Percentiles rank a stretch among this genome's conserved stretches.
These are phyloP conservation scores for Fraxinus americana DNA, from an alignment of 257 asterid species.

Conservation along the genomic window DNA sequence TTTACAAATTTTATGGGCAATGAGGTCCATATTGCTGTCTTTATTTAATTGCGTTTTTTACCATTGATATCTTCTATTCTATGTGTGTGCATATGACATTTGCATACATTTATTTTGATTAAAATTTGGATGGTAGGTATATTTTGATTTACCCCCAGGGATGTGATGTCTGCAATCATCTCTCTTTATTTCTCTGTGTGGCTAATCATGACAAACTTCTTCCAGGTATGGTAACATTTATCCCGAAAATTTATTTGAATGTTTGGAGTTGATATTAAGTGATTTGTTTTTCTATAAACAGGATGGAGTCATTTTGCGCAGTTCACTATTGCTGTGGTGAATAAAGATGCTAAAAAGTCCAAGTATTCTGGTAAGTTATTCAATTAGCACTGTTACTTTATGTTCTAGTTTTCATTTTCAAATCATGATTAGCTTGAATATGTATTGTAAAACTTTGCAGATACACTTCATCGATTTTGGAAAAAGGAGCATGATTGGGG, in stretches of 20 bases:
- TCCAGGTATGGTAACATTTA: slow-evolving; percentile 38
- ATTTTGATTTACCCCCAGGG: slow-evolving; percentile 62
- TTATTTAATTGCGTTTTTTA: neutral
- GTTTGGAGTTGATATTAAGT: slow-evolving; percentile 20
- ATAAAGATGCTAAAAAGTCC: slow-evolving; percentile 56
- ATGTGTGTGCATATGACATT: neutral
- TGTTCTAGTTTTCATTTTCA: neutral
- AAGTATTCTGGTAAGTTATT: slow-evolving; percentile 48
- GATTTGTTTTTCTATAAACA: slow-evolving; percentile 23
- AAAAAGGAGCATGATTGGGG: slow-evolving; percentile 70
- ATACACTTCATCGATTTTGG: slow-evolving; percentile 60
- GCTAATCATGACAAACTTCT: slow-evolving; percentile 67
- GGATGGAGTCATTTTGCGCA: slow-evolving; percentile 70
- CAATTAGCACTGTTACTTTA: neutral
- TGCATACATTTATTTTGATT: slow-evolving; percentile 18
- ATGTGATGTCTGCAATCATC: slow-evolving; percentile 62
- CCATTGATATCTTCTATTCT: neutral
- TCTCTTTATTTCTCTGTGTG: slow-evolving; percentile 59
- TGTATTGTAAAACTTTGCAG: slow-evolving; percentile 32
- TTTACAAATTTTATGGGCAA: neutral
- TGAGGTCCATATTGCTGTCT: slow-evolving; percentile 2
- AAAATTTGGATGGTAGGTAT: slow-evolving; percentile 43
- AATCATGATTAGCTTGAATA: slow-evolving; percentile 9
- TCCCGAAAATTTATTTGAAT: neutral
- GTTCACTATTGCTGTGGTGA: slow-evolving; percentile 62